phyloP scores from a whole-genome alignment of 352 stramenopile species.

The Aphanomyces cochlioides region DNA sequence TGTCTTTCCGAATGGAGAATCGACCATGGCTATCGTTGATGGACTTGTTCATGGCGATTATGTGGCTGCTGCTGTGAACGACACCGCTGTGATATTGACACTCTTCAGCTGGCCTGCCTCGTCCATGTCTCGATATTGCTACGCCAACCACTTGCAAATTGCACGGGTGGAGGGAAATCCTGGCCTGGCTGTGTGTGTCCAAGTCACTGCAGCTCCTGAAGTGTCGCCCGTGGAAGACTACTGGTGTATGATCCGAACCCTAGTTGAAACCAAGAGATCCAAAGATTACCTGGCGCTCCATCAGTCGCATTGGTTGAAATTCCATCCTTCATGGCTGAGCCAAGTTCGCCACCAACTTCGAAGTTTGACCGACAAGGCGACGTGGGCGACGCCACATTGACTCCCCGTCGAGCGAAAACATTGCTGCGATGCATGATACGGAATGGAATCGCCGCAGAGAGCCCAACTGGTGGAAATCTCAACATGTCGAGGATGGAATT shows the following conservation, averaged over 20 bases:
- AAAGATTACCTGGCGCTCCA: no score
- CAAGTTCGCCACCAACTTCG: no score
- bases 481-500: background rate
- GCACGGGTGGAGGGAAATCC: background rate
- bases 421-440: background rate
- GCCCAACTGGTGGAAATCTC: background rate
- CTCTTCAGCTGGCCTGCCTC: no score
- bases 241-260: slow-evolving; percentile 23
- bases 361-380: no score
- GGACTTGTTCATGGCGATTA: slow-evolving; percentile 21
- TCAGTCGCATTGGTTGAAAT: no score
- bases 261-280: no score
- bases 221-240: slow-evolving; percentile 9
- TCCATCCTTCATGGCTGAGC: no score
- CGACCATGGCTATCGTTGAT: slow-evolving; percentile 13
- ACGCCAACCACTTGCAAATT: background rate
- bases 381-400: no score
- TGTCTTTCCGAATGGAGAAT: slow-evolving; percentile 27
- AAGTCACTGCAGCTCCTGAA: slow-evolving; percentile 7
- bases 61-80: background rate
- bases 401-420: no score
- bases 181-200: background rate
- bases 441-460: background rate
- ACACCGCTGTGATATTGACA: no score
- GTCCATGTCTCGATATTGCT: no score